These are phyloP conservation scores for Bremia lactucae DNA, from an alignment of 352 stramenopile species.

Conservation along the genomic window DNA sequence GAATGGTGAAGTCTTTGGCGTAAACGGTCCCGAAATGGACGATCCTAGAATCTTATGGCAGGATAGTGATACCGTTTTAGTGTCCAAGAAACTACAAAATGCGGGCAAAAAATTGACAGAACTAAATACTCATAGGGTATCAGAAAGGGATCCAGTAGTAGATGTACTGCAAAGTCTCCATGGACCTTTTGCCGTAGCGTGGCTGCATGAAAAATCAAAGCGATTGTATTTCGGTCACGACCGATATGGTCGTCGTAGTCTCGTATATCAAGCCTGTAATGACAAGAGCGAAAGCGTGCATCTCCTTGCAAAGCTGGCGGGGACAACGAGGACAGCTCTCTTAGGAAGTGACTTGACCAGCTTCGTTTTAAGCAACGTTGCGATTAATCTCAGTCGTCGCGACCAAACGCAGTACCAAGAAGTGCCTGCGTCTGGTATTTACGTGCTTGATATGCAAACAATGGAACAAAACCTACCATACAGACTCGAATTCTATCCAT, in stretches of 20 bases:
- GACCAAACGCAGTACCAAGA: slow-evolving; percentile 36
- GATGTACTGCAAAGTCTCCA: slow-evolving; percentile 33
- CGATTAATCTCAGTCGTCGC: slow-evolving; percentile 16
- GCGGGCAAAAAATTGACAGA: slow-evolving; percentile 11
- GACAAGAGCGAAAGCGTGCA: slow-evolving; percentile 1
- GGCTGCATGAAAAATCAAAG: slow-evolving; percentile 42
- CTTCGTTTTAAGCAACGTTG: slow-evolving; percentile 40
- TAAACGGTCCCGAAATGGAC: slow-evolving; percentile 9
- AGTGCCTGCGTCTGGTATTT: slow-evolving; percentile 67
- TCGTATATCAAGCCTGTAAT: slow-evolving; percentile 51
- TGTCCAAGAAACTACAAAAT: slow-evolving; percentile 32
- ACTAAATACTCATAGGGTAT: background rate
- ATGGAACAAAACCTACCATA: background rate
- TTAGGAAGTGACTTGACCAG: slow-evolving; percentile 9
- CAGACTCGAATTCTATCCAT: slow-evolving; percentile 31
- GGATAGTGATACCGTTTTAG: slow-evolving; percentile 34
- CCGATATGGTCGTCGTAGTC: slow-evolving; percentile 81
- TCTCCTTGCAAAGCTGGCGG: slow-evolving; percentile 16
- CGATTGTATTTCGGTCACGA: slow-evolving; percentile 88
- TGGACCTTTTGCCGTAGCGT: slow-evolving; percentile 83
- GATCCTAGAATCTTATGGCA: slow-evolving; percentile 7
- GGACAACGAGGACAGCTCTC: slow-evolving; percentile 4
- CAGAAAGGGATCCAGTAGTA: slow-evolving; percentile 13
- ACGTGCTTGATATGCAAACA: slow-evolving; percentile 40
- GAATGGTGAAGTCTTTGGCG: slow-evolving; percentile 90